phyloP scores from a whole-genome alignment of 139 green algal species.

The Micractinium sp. region DNA sequence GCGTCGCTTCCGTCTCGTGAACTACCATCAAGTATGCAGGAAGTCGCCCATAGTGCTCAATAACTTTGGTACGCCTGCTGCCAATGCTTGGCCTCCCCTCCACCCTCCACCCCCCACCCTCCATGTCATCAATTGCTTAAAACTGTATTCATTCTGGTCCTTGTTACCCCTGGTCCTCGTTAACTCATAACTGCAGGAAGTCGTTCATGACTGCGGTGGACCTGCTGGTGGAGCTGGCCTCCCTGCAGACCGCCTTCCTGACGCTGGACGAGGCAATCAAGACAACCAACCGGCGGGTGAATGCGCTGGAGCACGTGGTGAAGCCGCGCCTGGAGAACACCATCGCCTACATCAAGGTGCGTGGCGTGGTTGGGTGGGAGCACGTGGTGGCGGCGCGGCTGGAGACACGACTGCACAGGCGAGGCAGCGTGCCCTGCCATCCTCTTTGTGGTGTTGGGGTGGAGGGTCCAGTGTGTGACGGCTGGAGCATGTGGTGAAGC shows the following conservation, averaged over 20 bases:
- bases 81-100: too few species aligned
- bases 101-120: too few species aligned
- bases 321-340: constrained; percentile 98
- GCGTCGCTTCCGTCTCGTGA: too few species aligned
- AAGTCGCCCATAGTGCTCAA: too few species aligned
- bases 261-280: constrained; percentile 98
- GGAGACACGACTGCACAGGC: too few species aligned
- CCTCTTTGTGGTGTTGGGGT: not conserved
- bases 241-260: constrained; percentile 96
- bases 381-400: too few species aligned
- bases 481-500: not conserved
- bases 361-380: not conserved
- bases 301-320: constrained; percentile 99
- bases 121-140: not conserved
- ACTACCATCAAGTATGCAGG: too few species aligned
- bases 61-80: too few species aligned
- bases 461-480: not conserved
- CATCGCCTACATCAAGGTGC: constrained; percentile 98
- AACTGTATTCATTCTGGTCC: not conserved
- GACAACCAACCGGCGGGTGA: constrained; percentile 97
- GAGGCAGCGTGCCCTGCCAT: too few species aligned
- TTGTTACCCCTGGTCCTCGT: too few species aligned
- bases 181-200: constrained; percentile 51
- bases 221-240: constrained; percentile 95
- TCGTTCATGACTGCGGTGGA: constrained; percentile 84